Base-by-base conservation (phyloP, 768 basidiomycete genomes). In the Russula foetens region DNA sequence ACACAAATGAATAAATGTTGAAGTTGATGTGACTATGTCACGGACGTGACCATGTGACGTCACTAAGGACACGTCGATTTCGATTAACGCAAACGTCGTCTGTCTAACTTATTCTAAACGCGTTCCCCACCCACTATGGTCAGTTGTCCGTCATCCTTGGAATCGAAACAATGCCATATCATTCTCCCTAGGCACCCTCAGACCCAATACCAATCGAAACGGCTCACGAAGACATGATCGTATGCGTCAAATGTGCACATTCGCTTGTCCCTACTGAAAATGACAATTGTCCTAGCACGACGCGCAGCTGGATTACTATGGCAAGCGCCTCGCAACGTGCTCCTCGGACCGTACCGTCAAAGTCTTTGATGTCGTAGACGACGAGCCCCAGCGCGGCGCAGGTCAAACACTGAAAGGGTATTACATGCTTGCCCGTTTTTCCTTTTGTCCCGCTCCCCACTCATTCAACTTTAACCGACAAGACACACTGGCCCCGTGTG, bases 161-260 rank as follows among this genome's bases (percentile, higher is more conserved):
- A 35, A 35, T 11, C 2, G 21, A 8, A 50, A 33, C 33, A 33
- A 31, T 35, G 14, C 11, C 51, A 21, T 41, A 17, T 17, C 12
- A 7, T 39, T 3, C 4, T 17, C 23, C 38, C 19, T 54, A 65
- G 64, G 56, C 64, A 7, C 62, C 64, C 26, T 81, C 83, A 28
- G 86, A 89, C 64, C 86, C 88, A 21, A 81, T 89, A 59, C 89
- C 84, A 57, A 88, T 99, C 51, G 96, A 99, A 74, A 98, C 96
- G 1, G 85, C 88, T 17, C 96, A 99, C 72, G 92, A 96, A 73
- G 97, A 98, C 75, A 97, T 98, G 92, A 98, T 98, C 66, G 96
- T 97, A 74, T 64, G 92, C 75, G 58, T 35, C 23, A 44, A 56
- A n/a, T 3, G 24, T 12, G 26, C 49, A 53, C 33, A 15, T 35